Percentiles rank a stretch among this genome's conserved stretches.
phyloP scores from a whole-genome alignment of 1,139 yeast genomes.

The Candida sp. region DNA sequence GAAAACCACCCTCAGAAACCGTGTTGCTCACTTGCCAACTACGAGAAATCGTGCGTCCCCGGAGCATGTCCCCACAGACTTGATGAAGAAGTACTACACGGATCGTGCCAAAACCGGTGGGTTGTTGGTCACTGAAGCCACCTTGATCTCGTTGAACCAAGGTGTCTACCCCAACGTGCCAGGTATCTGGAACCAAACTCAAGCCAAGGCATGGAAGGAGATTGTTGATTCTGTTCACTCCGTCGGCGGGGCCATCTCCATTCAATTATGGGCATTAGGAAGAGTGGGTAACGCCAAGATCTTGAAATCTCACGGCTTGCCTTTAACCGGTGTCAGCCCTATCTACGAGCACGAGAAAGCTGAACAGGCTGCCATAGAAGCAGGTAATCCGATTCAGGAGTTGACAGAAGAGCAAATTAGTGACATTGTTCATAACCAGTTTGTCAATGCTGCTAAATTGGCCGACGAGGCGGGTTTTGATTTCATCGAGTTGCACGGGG shows the following conservation, averaged over 20 bases:
- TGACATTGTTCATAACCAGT: slow-evolving; percentile 33
- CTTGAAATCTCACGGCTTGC: slow-evolving; percentile 36
- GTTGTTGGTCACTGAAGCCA: slow-evolving; percentile 46
- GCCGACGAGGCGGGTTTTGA: slow-evolving; percentile 67
- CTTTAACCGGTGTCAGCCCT: slow-evolving; percentile 25
- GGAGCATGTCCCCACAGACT: slow-evolving; percentile 49
- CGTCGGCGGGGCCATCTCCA: slow-evolving; percentile 24
- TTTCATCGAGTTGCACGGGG: slow-evolving; percentile 68
- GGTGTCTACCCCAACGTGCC: slow-evolving; percentile 51
- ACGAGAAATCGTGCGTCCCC: slow-evolving; percentile 51
- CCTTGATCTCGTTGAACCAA: slow-evolving; percentile 24
- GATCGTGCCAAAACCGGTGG: slow-evolving; percentile 54
- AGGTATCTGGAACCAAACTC: slow-evolving; percentile 55
- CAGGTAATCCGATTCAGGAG: slow-evolving; percentile 36
- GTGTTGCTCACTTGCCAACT: slow-evolving; percentile 57
- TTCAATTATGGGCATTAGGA: slow-evolving; percentile 68
- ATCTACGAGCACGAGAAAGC: slow-evolving; percentile 22
- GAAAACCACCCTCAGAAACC: slow-evolving; percentile 30
- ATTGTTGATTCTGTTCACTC: slow-evolving; percentile 29
- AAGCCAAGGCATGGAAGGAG: slow-evolving; percentile 56
- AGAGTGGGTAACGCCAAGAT: slow-evolving; percentile 49
- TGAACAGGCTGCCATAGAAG: slow-evolving; percentile 29
- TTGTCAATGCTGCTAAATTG: slow-evolving; percentile 44
- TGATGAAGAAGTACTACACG: slow-evolving; percentile 51
- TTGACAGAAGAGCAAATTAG: slow-evolving; percentile 47